A percentile compares a stretch with the other conserved stretches of the same genome.
Evolutionary conservation across 1,284 basidiomycete genomes (phyloP).

Genomic region (Leucoagaricus sp.): DNA sequence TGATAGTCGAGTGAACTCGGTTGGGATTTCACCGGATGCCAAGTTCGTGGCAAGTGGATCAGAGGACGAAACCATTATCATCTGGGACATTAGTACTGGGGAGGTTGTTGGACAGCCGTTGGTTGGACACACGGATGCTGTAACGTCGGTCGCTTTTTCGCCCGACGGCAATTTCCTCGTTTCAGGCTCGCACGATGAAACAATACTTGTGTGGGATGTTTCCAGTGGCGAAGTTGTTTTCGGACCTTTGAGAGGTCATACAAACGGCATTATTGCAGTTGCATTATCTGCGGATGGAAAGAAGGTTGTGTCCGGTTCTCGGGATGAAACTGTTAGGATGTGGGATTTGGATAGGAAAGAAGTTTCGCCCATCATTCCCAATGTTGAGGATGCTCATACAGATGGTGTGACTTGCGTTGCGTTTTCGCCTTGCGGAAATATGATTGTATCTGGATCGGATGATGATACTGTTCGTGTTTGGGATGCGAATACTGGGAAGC

Average conservation of each 20-base stretch:
- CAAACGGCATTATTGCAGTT: constrained; percentile 17
- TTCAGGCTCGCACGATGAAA: constrained; percentile 29
- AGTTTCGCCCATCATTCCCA: constrained; percentile 5
- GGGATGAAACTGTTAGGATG: constrained; percentile 20
- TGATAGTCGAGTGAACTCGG: constrained; percentile 15
- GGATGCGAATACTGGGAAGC: constrained; percentile 14
- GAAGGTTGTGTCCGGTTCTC: constrained; percentile 16
- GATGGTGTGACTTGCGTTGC: constrained; percentile 19
- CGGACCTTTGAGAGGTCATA: constrained; percentile 19
- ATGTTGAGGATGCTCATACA: constrained; percentile 16
- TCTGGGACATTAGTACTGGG: constrained; percentile 26
- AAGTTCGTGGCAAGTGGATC: constrained; percentile 27
- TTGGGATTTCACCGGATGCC: constrained; percentile 23
- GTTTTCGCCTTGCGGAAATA: constrained; percentile 23
- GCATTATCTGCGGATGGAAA: constrained; percentile 20
- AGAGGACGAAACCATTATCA: constrained; percentile 24
- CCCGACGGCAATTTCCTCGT: constrained; percentile 11
- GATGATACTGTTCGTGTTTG: constrained; percentile 23
- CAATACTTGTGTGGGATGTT: constrained; percentile 24
- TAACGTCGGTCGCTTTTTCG: constrained; percentile 14
- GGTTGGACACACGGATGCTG: constrained; percentile 17
- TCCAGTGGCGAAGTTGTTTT: constrained; percentile 13
- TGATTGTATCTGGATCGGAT: constrained; percentile 20
- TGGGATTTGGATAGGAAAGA: constrained; percentile 19
- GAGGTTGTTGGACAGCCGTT: constrained; percentile 14